Evolutionary conservation across 192 early-diverging fungal genomes (phyloP), one percentile per base, ranked within the genome.

Genomic region (Chytriomyces sp.): DNA sequence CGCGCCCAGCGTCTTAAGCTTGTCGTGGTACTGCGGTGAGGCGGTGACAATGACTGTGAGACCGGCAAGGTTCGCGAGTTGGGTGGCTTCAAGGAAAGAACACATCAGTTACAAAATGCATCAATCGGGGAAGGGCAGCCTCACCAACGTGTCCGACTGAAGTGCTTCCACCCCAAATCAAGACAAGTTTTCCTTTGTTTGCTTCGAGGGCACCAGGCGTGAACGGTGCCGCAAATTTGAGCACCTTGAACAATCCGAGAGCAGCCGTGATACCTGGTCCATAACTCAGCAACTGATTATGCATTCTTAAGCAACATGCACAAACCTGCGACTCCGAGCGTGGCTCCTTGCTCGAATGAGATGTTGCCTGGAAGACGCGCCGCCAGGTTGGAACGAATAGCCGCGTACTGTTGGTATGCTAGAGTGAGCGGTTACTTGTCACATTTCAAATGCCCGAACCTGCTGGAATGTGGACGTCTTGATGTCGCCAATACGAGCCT

Each of bases 121-220:
- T 0, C 39, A 36, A 55, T 52, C 22, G 41, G 32, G 49, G 12
- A 1, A 14, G 40, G 32, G n/a, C 25, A 66, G 25, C 25, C 64
- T 25, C 31, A 66, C 64, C 64, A 34, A 64, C 17, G 32, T 65
- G 60, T 2, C 72, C 72, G 3, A 66, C 62, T 2, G 44, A 55
- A 22, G 62, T 44, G 17, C 44, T 17, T 25, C 68, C 72, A 26
- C 72, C 72, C 72, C 72, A 74, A 19, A 74, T 52, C 19, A 74
- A 63, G 37, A 74, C 52, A 6, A 7, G n/a, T 3, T 55, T 70
- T 31, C 53, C 53, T 28, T 55, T 26, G 33, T 37, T n/a, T 4
- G 39, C 37, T 36, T 14, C 19, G 28, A 38, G 12, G 32, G 61
- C 61, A 32, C 12, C 64, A 4, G 64, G 14, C 19, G 44, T 31